These are phyloP conservation scores for Yarrowia sp. DNA, from an alignment of 805 yeast species.

Conservation along the genomic window DNA sequence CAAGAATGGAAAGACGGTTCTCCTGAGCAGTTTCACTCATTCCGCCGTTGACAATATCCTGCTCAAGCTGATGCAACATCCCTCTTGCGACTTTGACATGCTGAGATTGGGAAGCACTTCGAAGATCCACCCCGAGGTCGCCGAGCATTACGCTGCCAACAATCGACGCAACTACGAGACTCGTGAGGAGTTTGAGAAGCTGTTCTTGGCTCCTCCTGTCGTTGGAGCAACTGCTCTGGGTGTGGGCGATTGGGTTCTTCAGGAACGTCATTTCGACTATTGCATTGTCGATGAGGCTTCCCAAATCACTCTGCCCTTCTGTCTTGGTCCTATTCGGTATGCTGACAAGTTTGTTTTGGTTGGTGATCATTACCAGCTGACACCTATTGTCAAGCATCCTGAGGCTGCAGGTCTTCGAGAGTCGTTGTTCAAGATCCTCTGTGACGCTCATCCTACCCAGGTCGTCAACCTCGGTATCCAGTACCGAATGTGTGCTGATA, in stretches of 20 bases:
- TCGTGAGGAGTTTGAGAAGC: slow-evolving; percentile 56
- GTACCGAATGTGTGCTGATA: slow-evolving; percentile 91
- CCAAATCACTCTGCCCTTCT: slow-evolving; percentile 89
- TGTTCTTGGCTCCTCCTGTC: slow-evolving; percentile 65
- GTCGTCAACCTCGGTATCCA: slow-evolving; percentile 82
- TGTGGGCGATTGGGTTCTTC: slow-evolving; percentile 66
- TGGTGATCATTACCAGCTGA: slow-evolving; percentile 95
- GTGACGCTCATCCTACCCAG: slow-evolving; percentile 73
- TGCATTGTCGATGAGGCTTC: slow-evolving; percentile 98
- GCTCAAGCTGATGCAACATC: slow-evolving; percentile 64
- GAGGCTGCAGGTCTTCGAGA: slow-evolving; percentile 76
- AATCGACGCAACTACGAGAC: slow-evolving; percentile 51
- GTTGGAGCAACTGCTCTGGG: slow-evolving; percentile 92
- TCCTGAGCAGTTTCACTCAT: slow-evolving; percentile 88
- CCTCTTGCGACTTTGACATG: slow-evolving; percentile 53
- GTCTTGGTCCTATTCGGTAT: slow-evolving; percentile 83
- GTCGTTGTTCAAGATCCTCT: slow-evolving; percentile 77
- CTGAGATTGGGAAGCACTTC: slow-evolving; percentile 70
- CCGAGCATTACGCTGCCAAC: slow-evolving; percentile 54
- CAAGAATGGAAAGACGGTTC: slow-evolving; percentile 65
- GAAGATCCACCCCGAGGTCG: slow-evolving; percentile 67
- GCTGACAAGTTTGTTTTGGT: slow-evolving; percentile 85
- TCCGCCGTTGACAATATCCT: slow-evolving; percentile 95
- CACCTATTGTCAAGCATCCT: slow-evolving; percentile 80
- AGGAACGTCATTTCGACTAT: slow-evolving; percentile 74